Evolutionary conservation across 371 early-diverging fungal species (phyloP), one percentile per base, ranked within the genome.

Genomic region (Massospora cicadina): DNA sequence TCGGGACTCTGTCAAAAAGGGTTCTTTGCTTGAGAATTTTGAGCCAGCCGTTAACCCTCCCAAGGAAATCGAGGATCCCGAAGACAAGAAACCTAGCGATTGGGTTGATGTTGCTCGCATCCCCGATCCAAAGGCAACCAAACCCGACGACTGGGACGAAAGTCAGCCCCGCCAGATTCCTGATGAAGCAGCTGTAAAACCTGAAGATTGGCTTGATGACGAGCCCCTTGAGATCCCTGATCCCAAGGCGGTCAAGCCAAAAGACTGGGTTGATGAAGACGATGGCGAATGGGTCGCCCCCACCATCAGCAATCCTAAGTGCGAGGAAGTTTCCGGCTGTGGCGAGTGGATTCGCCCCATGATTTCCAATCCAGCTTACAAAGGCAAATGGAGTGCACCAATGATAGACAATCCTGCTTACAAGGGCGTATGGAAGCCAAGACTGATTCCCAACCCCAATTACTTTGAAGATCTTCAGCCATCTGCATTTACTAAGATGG

Each of bases 81-180:
- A 81, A 30, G 98, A 93, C 74, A 75, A 68, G 65, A 95, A 94
- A 81, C 98, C 98, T 31, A 80, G 72, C 0, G 89, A 94, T 76
- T 98, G 98, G 98, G 95, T 91, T 33, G 96, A 95, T 64, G 83
- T 82, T 28, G 88, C 86, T 65, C 79, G 84, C 69, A 92, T 96
- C 70, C 76, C 84, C 3, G 97, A 96, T 69, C 86, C 87, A 24
- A 81, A 80, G 24, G 91, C 93, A 55, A 76, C 68, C 53, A 91
- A 93, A 80, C 97, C 97, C 55, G 89, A 76, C 17, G 89, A 88
- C 73, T 96, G 83, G 74, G 87, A 84, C 71, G 87, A 87, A 66
- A 83, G 83, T 68, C 85, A 71, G 72, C 84, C 72, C 71, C 77
- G 78, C 60, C 72, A 67, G 72, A 85, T 65, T 77, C 75, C 55